A percentile compares a stretch with the other conserved stretches of the same genome.
phyloP scores from a whole-genome alignment of 2,329 filamentous ascomycete genomes.

The Alternaria gaisen region DNA sequence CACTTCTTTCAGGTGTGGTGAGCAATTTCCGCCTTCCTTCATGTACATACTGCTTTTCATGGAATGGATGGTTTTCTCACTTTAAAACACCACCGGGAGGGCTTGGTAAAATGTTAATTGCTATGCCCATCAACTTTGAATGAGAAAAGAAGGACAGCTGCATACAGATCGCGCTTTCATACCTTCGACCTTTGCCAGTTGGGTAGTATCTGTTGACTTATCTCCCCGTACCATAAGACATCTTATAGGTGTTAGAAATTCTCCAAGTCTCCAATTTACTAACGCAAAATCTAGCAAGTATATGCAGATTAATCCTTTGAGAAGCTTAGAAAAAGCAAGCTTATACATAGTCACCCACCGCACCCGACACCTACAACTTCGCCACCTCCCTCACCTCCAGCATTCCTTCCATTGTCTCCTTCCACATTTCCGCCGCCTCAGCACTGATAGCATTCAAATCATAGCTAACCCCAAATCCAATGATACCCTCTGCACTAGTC shows the following conservation, averaged over 20 bases:
- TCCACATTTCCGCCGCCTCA: constrained; percentile 43
- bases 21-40: background rate
- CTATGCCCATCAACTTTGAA: background rate
- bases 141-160: background rate
- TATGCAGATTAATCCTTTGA: background rate
- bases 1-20: background rate
- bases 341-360: background rate
- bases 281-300: background rate
- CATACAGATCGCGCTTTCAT: background rate
- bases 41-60: too few species aligned
- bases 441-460: constrained; percentile 52
- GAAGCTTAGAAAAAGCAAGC: background rate
- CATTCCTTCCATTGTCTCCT: constrained; percentile 40
- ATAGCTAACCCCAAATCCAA: constrained; percentile 54
- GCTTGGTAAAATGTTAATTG: too few species aligned
- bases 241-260: background rate
- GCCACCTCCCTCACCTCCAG: constrained; percentile 34
- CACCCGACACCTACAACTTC: constrained; percentile 20
- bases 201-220: background rate
- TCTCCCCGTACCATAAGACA: background rate
- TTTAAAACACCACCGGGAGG: too few species aligned
- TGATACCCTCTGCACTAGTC: constrained; percentile 46
- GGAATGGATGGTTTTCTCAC: too few species aligned
- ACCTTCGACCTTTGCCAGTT: background rate
- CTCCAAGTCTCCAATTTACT: background rate